phyloP scores from a whole-genome alignment of 768 basidiomycete species.

The Termitomyces titanicus region DNA sequence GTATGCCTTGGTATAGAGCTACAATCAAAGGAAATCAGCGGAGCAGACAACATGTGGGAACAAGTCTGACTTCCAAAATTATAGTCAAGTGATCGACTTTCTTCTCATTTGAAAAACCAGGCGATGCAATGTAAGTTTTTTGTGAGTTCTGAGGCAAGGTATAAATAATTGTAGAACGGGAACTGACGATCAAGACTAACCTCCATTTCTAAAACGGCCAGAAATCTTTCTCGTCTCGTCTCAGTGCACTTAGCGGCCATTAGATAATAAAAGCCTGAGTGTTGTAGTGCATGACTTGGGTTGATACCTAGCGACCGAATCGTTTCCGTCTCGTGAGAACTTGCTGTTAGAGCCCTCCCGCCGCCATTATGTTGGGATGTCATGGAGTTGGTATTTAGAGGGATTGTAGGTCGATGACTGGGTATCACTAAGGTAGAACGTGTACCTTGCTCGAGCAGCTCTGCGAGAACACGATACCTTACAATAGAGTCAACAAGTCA shows the following conservation, averaged over 20 bases:
- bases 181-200: constrained; percentile 28
- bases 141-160: constrained; percentile 26
- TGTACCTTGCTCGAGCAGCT: constrained; percentile 83
- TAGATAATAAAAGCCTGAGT: constrained; percentile 91
- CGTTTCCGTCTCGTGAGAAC: constrained; percentile 48
- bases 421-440: constrained; percentile 62
- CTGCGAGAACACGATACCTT: constrained; percentile 87
- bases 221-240: constrained; percentile 63
- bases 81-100: constrained; percentile 87
- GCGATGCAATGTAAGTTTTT: constrained; percentile 38
- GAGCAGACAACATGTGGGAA: not conserved
- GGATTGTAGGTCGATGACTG: constrained; percentile 42
- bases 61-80: constrained; percentile 66
- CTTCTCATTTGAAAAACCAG: constrained; percentile 85
- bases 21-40: constrained; percentile 2
- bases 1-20: constrained; percentile 95
- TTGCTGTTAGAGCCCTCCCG: constrained; percentile 8
- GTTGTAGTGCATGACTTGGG: constrained; percentile 80
- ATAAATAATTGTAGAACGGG: not conserved
- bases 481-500: not conserved
- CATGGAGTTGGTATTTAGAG: constrained; percentile 17
- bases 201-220: constrained; percentile 54
- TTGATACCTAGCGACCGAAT: constrained; percentile 67
- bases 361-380: constrained; percentile 6
- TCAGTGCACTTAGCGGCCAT: constrained; percentile 87